Base-by-base conservation (phyloP, 139 green algal genomes). In the Zygnema cylindricum region DNA sequence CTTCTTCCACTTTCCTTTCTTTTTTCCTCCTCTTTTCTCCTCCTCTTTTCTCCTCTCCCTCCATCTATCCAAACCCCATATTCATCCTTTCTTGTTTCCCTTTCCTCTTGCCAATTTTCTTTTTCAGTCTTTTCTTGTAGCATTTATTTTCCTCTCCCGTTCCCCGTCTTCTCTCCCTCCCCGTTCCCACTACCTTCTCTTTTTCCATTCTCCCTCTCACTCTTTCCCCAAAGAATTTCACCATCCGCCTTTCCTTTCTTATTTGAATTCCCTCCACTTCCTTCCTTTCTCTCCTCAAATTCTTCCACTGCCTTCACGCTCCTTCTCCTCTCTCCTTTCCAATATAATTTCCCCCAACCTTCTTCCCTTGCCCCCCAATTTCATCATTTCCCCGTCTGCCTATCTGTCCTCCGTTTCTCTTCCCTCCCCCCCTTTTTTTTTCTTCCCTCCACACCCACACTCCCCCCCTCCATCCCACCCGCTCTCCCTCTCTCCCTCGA, bases 11-110 rank as follows among this genome's bases (percentile, higher is more conserved):
- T 7, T 69, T 85, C 77, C 36, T 75, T 16, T 85, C 35, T 54
- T 77, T 85, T 55, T 85, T 77, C 83, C 77, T 77, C 49, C 83
- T 77, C 16, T 77, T 85, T 55, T 85, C 71, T 54, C 36, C 16
- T 16, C 83, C 36, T 43, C 35, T 85, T 55, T 77, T 77, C 11
- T 11, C 83, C 49, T 85, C 36, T 41, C 36, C 83, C 77, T 85
- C 36, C 11, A 3, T 63, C 77, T 77, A 3, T 43, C 36, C 11
- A 7, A n/a, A 55, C 11, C 71, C 86, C 25, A 23, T 11, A 25
- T 11, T 77, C 77, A 84, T 11, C 11, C 38, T 79, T 16, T 79
- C 71, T 79, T 11, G 42, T 16, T 79, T 11, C 11, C 38, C 43
- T 16, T 79, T 11, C 11, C 38, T 79, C 71, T 23, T 11, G 3